Conservation (phyloP, 805 yeast genomes). For the Candida hungchunana region DNA sequence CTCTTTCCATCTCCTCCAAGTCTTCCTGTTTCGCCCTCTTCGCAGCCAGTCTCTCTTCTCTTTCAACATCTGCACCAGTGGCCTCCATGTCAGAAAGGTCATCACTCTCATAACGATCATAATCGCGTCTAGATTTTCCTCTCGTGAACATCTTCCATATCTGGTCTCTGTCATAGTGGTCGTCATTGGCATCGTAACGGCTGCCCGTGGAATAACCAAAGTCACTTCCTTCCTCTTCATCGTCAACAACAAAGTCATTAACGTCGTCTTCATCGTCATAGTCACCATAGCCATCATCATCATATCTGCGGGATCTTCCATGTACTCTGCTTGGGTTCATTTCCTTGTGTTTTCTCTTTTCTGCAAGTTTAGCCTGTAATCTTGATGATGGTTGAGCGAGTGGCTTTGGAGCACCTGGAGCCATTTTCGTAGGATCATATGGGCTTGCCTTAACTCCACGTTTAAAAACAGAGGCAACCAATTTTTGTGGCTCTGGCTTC, state of each 20-base stretch:
- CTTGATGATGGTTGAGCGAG: conserved; percentile 56
- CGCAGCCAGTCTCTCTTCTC: conserved; percentile 72
- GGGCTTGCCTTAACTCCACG: neutral
- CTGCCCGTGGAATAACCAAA: too few relatives aligned
- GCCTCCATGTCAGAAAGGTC: conserved; percentile 83
- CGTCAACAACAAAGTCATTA: conserved; percentile 58
- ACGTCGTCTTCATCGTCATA: conserved; percentile 5
- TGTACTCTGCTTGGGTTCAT: neutral
- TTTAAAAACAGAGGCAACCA: neutral
- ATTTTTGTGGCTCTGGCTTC: conserved; percentile 7
- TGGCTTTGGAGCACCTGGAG: conserved; percentile 2
- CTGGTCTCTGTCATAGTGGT: conserved; percentile 74
- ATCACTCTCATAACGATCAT: conserved; percentile 42
- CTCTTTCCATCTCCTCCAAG: conserved; percentile 58
- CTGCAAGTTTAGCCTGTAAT: conserved; percentile 42
- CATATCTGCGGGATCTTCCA: conserved; percentile 34
- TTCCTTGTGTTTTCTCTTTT: conserved; percentile 22
- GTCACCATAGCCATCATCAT: conserved; percentile 38
- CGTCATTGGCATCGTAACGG: conserved; percentile 21
- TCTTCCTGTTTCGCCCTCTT: conserved; percentile 75
- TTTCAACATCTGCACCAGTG: conserved; percentile 81
- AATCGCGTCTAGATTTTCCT: conserved; percentile 49
- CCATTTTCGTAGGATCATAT: too few relatives aligned
- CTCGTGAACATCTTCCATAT: conserved; percentile 83
- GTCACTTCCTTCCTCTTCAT: conserved; percentile 33